Base-by-base conservation (phyloP, 2,329 filamentous ascomycete species). In the Neonectria hederae region DNA sequence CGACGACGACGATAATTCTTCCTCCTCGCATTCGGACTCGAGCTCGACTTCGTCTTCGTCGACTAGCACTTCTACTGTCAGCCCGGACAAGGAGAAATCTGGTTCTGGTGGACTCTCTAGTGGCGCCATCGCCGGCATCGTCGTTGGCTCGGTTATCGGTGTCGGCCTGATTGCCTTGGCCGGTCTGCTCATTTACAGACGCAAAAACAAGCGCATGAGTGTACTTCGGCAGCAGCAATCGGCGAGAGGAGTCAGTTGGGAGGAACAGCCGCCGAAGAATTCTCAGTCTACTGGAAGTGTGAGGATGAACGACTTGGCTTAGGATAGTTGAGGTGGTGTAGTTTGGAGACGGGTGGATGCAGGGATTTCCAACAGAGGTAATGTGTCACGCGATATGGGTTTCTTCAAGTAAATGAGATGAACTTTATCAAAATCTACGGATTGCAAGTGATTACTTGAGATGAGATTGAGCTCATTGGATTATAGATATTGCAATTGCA, bases 91-190 rank as follows among this genome's bases (percentile, higher is more conserved):
- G 45, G 71, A 69, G 58, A 68, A 71, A 63, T 71, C 69, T 62
- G 70, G 66, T 55, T 71, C 69, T 61, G 70, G 66, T 56, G 76
- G 75, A 3, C 81, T 94, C 11, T 89, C 88, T 14, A 87, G 87
- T 21, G 91, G 91, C 45, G 86, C 87, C 21, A 93, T 94, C 72
- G 92, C 92, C 3, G 92, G 92, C 1, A 90, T 92, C 63, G 90
- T 91, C 2, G 82, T 94, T 65, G 92, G 92, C 32, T 85, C 88
- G 3, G 77, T 95, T 9, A 81, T 86, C 10, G 91, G 88, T 46
- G 84, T 88, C 5, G 83, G 84, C 1, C 75, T 92, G 10, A 75
- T 94, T 9, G 82, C 84, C n/a, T 87, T 82, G 1, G 80, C 90
- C 1, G 80, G 87, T 32, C 84, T 91, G 69, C 78, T 91, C 48